A percentile compares a stretch with the other conserved stretches of the same genome.
phyloP scores from a whole-genome alignment of 2,329 filamentous ascomycete genomes.

The Ophiostoma himal-ulmi region DNA sequence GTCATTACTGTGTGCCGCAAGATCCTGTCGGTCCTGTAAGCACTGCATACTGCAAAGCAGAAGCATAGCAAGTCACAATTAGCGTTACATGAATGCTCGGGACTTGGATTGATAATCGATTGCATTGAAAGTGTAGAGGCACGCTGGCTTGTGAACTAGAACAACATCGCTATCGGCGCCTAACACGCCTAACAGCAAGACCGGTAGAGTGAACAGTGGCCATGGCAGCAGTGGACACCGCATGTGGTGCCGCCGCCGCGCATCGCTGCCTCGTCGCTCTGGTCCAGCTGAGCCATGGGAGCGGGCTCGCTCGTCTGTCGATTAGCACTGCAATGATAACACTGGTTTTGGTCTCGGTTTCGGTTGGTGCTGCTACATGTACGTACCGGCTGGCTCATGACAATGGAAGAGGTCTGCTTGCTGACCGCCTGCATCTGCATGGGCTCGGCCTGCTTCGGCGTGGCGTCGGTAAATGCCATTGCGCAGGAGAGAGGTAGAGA shows the following conservation, averaged over 20 bases:
- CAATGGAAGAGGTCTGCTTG: neutral
- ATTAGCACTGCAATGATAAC: neutral
- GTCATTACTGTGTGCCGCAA: constrained; percentile 33
- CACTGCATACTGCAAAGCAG: too few species aligned
- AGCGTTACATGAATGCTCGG: neutral
- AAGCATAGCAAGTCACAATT: neutral
- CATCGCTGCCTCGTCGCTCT: neutral
- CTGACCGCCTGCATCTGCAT: constrained; percentile 4
- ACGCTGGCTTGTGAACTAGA: too few species aligned
- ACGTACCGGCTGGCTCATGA: neutral
- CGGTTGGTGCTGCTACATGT: neutral
- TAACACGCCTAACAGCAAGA: constrained; percentile 14
- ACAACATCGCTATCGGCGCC: neutral
- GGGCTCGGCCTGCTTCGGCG: constrained; percentile 2
- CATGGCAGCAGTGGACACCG: constrained; percentile 13
- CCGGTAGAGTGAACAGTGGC: constrained; percentile 8
- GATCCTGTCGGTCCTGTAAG: constrained; percentile 24
- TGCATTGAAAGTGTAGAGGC: neutral
- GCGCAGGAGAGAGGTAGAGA: neutral
- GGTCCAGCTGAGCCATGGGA: neutral
- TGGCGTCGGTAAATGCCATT: constrained; percentile 9
- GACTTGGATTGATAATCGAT: too few species aligned
- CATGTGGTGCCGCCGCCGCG: constrained; percentile 10
- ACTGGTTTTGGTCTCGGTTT: too few species aligned
- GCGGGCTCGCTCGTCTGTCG: neutral